Conservation (phyloP, 805 yeast species). For the Hanseniaspora hatyaiensis region DNA sequence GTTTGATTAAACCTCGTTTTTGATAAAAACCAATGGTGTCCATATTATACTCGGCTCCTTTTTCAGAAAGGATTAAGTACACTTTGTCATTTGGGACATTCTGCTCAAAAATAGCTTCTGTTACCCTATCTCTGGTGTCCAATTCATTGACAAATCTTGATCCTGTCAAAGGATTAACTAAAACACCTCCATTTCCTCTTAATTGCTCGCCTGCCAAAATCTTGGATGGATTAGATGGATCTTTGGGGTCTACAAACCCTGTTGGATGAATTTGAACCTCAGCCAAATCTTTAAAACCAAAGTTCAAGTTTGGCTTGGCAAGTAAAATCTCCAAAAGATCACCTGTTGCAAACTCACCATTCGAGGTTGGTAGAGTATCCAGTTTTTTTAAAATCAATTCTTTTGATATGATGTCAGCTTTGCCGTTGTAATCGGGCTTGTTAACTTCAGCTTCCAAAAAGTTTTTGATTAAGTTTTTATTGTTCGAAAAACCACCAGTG, state of each 20-base stretch:
- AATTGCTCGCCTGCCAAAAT: constrained; percentile 50
- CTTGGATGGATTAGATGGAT: constrained; percentile 36
- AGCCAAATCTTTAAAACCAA: constrained; percentile 44
- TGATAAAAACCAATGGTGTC: constrained; percentile 44
- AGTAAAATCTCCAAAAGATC: constrained; percentile 37
- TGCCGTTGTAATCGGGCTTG: neutral
- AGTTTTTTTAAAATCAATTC: constrained; percentile 23
- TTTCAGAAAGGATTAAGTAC: constrained; percentile 32
- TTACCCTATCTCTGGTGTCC: constrained; percentile 42
- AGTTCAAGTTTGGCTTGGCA: constrained; percentile 38
- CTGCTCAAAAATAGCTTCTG: constrained; percentile 32
- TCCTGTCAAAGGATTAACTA: constrained; percentile 36
- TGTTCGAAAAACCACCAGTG: constrained; percentile 47
- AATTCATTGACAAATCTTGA: constrained; percentile 45
- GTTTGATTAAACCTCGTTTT: constrained; percentile 30
- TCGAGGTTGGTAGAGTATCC: constrained; percentile 41
- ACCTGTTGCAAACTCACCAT: constrained; percentile 46
- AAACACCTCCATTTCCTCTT: constrained; percentile 48
- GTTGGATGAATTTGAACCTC: constrained; percentile 54
- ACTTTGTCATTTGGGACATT: constrained; percentile 23
- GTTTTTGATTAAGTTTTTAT: constrained; percentile 31
- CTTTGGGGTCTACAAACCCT: constrained; percentile 41
- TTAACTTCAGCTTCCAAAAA: constrained; percentile 33
- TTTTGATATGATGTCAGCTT: constrained; percentile 2
- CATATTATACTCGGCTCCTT: constrained; percentile 36